Evolutionary conservation across 2,329 filamentous ascomycete genomes (phyloP), one percentile per base, ranked within the genome.

Genomic region (Graphilbum sp.): DNA sequence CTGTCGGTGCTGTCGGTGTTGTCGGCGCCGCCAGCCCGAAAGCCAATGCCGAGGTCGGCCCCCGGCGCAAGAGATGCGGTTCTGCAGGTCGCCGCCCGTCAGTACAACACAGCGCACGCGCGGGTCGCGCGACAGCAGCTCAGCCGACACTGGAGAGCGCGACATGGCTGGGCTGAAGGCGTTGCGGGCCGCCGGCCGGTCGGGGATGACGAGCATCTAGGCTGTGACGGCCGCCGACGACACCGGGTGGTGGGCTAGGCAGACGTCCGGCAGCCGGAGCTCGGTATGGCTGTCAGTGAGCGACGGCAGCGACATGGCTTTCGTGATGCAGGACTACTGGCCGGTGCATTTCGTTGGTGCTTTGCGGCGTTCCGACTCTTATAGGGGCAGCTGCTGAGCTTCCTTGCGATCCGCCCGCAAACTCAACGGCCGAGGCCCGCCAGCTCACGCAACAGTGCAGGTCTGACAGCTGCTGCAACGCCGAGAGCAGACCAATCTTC

Each of bases 101-200:
- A 76, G 54, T 18, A 75, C 64, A 37, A 75, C 60, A 46, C 56
- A 59, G 35, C 63, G 64, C 15, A 75, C 69, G 32, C 72, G 64
- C 3, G 61, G 56, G 53, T 75, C 72, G 21, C 53, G 41, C 20
- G 69, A 67, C 21, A 75, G 58, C 9, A 64, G 50, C 38, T 55
- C 50, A 50, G 69, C 71, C 3, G 55, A 46, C 41, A 72, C 65
- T 23, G 84, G 61, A 47, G 78, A 75, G 15, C 56, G 49, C 48
- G 69, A 67, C 74, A 83, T 82, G 13, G 56, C 61, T 17, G 64
- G 59, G 3, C 75, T 82, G 55, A 83, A 82, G 43, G 74, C 77
- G 65, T 84, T 83, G 57, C 75, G 64, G 42, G 72, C 72, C 11
- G 59, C 54, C 0, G 78, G 79, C 16, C 79, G 71, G 57, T 79